Percentiles rank a stretch among this genome's conserved stretches.
Evolutionary conservation across 2,329 filamentous ascomycete genomes (phyloP).

Genomic region (Colletotrichum karsti): DNA sequence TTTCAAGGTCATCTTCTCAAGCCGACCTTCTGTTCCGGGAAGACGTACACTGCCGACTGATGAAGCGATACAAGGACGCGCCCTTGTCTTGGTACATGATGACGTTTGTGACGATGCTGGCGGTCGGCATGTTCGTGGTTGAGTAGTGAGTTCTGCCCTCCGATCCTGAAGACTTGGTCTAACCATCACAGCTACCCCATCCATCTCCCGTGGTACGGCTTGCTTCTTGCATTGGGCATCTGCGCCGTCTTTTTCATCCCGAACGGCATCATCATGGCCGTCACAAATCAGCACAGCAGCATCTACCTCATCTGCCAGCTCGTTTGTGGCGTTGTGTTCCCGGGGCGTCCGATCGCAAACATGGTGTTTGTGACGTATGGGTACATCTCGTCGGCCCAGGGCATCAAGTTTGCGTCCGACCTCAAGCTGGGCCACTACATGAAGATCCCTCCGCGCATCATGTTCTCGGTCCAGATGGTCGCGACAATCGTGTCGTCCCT

Average conservation of each 20-base stretch:
- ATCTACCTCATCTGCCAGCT: constrained; percentile 89
- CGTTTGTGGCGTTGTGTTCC: constrained; percentile 83
- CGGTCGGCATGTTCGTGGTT: constrained; percentile 83
- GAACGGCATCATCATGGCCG: constrained; percentile 92
- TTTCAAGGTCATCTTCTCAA: constrained; percentile 47
- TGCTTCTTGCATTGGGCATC: constrained; percentile 80
- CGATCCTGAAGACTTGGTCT: constrained; percentile 16
- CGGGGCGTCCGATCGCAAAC: constrained; percentile 86
- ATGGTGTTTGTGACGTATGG: constrained; percentile 95
- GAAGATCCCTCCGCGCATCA: constrained; percentile 83
- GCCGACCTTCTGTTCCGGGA: constrained; percentile 73
- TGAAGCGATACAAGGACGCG: constrained; percentile 84
- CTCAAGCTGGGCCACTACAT: constrained; percentile 90
- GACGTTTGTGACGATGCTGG: constrained; percentile 79
- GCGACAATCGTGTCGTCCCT: constrained; percentile 80
- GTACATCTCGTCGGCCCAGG: constrained; percentile 88
- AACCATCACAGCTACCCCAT: constrained; percentile 71
- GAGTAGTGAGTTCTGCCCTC: constrained; percentile 71
- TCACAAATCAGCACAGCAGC: constrained; percentile 88
- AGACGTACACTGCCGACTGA: constrained; percentile 85
- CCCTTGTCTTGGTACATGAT: constrained; percentile 83
- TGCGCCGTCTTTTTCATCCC: constrained; percentile 87
- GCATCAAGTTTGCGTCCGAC: constrained; percentile 88
- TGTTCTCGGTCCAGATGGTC: constrained; percentile 81
- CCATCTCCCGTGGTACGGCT: constrained; percentile 86